Base-by-base conservation (phyloP, 225 moss, liverwort and hornwort genomes). In the Marchantia polymorpha region DNA sequence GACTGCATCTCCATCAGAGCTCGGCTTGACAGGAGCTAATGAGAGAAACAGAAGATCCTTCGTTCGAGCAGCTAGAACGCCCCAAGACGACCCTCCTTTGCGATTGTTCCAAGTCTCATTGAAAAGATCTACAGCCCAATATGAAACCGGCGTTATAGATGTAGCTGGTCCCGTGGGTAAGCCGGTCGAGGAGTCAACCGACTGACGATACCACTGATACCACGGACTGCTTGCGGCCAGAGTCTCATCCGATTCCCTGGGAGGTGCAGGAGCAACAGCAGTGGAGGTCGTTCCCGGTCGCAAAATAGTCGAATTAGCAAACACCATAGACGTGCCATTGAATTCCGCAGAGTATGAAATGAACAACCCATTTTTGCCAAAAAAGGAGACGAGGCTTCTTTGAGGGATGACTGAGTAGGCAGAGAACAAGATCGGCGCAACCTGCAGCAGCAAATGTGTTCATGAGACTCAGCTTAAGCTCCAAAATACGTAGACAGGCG, bases 131-230 rank as follows among this genome's bases (percentile, higher is more conserved):
- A 67, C 1, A 3, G 74, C 79, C 87, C 87, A 87, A 61, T 87
- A 87, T 12, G 84, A 77, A 3, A 85, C 29, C 0, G 89, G 78
- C 17, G 72, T 19, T 22, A 89, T 16, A 9, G 78, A 66, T 48
- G 8, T 79, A 50, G 49, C 81, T 22, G 59, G 76, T 52, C 85
- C 85, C 2, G 23, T 58, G 11, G 89, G 89, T 39, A 80, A 55
- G 0, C 89, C 89, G 22, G 84, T 87, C 13, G 80, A 68, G 26
- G 23, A 39, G 25, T 89, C 89, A 22, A 79, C 79, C 11, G 81
- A 20, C 71, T 87, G 87, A 31, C 81, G 81, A 72, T 81, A 89
- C 82, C 83, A 87, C 14, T 85, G 77, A 80, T 89, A 87, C 89
- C 82, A 86, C 8, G 89, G 86, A 22, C 86, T 82, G 63, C 65